These are phyloP conservation scores for Alternaria alternata DNA, from an alignment of 2,329 filamentous ascomycete species.

Conservation along the genomic window DNA sequence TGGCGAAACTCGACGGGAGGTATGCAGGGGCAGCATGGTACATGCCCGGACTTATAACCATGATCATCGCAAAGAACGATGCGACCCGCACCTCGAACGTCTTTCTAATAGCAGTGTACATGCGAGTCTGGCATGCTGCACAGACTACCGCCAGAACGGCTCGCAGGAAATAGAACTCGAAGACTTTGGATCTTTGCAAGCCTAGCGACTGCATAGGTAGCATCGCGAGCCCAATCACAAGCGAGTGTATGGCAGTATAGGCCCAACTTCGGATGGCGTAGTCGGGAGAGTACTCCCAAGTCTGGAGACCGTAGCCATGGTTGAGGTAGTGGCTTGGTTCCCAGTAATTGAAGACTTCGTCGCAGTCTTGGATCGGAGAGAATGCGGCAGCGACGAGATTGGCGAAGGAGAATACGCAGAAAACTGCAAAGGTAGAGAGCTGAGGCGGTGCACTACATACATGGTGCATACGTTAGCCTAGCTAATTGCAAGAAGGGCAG, in stretches of 20 bases:
- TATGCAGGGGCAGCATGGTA: slow-evolving; percentile 90
- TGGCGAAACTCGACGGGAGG: slow-evolving; percentile 93
- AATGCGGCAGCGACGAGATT: slow-evolving; percentile 80
- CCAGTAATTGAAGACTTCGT: slow-evolving; percentile 99
- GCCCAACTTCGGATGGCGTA: slow-evolving; percentile 96
- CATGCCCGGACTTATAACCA: slow-evolving; percentile 84
- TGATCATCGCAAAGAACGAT: slow-evolving; percentile 79
- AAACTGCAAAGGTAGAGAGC: slow-evolving; percentile 75
- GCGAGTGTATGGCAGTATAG: slow-evolving; percentile 82
- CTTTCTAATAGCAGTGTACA: slow-evolving; percentile 79
- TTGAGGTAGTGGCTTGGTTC: slow-evolving; percentile 94
- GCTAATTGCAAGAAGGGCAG: neutral
- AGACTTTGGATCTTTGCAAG: slow-evolving; percentile 52
- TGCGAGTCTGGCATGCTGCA: slow-evolving; percentile 79
- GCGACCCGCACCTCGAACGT: slow-evolving; percentile 84
- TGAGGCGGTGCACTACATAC: slow-evolving; percentile 44
- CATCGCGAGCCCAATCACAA: slow-evolving; percentile 71
- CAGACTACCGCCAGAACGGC: slow-evolving; percentile 77
- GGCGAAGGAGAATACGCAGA: slow-evolving; percentile 79
- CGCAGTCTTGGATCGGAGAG: slow-evolving; percentile 95
- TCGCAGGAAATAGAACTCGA: slow-evolving; percentile 88
- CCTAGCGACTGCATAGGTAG: slow-evolving; percentile 54
- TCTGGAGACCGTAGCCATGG: slow-evolving; percentile 92
- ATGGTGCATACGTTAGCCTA: slow-evolving; percentile 11
- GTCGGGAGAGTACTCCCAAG: slow-evolving; percentile 97